Evolutionary conservation across 2,329 filamentous ascomycete species (phyloP), one percentile per base, ranked within the genome.

Genomic region (Fusarium nelsonii): DNA sequence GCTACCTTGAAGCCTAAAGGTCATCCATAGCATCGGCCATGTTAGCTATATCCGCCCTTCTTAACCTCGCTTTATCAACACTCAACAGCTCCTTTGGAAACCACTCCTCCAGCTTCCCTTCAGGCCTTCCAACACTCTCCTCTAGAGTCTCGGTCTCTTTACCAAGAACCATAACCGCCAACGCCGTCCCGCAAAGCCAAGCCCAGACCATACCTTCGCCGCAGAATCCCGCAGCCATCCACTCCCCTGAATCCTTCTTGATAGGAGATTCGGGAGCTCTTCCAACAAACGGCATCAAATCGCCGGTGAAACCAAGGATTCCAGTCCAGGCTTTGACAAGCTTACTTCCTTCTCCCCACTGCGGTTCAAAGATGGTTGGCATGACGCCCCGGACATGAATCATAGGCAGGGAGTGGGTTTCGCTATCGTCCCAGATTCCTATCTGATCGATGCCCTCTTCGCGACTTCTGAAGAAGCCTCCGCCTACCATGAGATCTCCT

Each of bases 141-240:
- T 68, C 64, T 30, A 81, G 37, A 4, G 76, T 65, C 3, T 78
- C 75, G 1, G 74, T 61, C 16, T 82, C 78, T 34, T 73, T 78
- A 1, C 81, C 82, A 1, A 81, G 68, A 10, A 87, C 73, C 82
- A 85, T 84, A 4, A 82, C 65, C 1, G 78, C 84, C 52, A 84
- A 41, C 1, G 84, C 84, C 12, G 79, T 80, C 1, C 84, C 85
- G 44, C 80, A 84, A 15, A 85, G 78, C 84, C 84, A 87, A 4
- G 84, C 81, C 78, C 81, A 84, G 4, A 83, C 82, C 84, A 87
- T 86, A 6, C 85, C 85, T 43, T 86, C 82, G 15, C 84, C 84
- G 43, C 77, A 81, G 69, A 83, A 87, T 2, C 84, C 85, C 1
- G 82, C 84, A 3, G 82, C 78, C n/a, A 86, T 78, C 84, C 84